These are phyloP conservation scores for Alternaria gaisen DNA, from an alignment of 2,329 filamentous ascomycete genomes.

Conservation along the genomic window DNA sequence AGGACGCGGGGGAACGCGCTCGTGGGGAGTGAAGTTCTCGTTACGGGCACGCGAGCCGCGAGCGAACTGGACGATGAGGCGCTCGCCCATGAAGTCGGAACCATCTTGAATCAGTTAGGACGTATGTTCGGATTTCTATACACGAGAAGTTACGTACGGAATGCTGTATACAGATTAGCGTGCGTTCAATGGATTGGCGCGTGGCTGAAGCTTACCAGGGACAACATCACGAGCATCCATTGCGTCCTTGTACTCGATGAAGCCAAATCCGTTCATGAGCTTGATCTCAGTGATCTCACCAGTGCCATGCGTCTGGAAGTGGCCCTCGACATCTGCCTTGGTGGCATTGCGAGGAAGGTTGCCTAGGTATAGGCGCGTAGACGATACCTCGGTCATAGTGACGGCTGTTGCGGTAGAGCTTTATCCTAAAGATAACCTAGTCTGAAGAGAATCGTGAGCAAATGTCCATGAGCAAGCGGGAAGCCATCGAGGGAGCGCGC, in stretches of 20 bases:
- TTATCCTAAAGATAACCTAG: constrained; percentile 39
- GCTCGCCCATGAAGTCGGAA: constrained; percentile 97
- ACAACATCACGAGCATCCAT: constrained; percentile 99
- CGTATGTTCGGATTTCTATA: neutral
- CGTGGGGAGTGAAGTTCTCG: constrained; percentile 68
- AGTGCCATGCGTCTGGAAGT: constrained; percentile 94
- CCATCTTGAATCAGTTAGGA: constrained; percentile 71
- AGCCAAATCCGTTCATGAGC: constrained; percentile 99
- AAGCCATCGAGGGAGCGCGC: constrained; percentile 36
- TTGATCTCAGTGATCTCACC: constrained; percentile 99
- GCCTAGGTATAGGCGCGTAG: constrained; percentile 94
- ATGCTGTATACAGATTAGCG: constrained; percentile 56
- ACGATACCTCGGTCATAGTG: constrained; percentile 84
- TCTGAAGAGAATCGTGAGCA: constrained; percentile 47
- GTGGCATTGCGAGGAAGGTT: constrained; percentile 97
- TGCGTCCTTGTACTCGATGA: constrained; percentile 98
- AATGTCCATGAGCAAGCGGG: constrained; percentile 35
- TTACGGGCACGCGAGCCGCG: constrained; percentile 78
- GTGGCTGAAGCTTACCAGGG: constrained; percentile 73
- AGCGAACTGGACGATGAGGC: constrained; percentile 97
- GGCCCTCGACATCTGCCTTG: constrained; percentile 94
- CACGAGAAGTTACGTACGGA: constrained; percentile 60
- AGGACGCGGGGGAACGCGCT: constrained; percentile 78
- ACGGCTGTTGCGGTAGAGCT: constrained; percentile 19
- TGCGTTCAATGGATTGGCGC: constrained; percentile 5